Conservation (phyloP, 108 stramenopile genomes). For the Schizochytrium sp. region DNA sequence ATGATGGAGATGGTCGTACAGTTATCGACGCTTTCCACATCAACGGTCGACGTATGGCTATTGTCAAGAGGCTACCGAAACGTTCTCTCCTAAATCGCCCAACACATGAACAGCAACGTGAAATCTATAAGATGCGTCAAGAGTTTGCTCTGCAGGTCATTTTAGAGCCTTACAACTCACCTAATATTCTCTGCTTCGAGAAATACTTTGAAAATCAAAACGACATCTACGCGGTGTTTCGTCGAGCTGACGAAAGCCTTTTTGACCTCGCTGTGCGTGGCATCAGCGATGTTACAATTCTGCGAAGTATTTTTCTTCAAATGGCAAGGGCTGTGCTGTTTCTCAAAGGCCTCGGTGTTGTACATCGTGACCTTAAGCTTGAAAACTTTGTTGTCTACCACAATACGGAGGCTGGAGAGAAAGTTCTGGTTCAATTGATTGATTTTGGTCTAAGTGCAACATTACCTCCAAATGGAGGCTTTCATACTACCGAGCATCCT, state of each 20-base stretch:
- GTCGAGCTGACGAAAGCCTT: conserved; percentile 15
- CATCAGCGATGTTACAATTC: background rate
- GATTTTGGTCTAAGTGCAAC: conserved; percentile 9
- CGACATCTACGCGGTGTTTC: background rate
- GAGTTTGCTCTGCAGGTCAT: conserved; percentile 10
- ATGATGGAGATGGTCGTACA: background rate
- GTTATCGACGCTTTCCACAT: background rate
- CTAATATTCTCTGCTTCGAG: conserved; percentile 12
- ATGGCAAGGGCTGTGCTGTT: conserved; percentile 23
- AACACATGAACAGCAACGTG: background rate
- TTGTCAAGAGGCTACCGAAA: conserved; percentile 17
- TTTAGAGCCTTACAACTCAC: background rate
- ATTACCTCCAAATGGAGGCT: background rate
- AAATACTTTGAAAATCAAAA: conserved; percentile 41
- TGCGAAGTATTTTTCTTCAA: background rate
- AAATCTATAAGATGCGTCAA: background rate
- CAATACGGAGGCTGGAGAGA: background rate
- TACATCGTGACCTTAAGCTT: conserved; percentile 37
- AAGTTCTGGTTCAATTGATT: conserved; percentile 20
- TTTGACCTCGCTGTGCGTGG: background rate
- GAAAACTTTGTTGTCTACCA: conserved; percentile 44
- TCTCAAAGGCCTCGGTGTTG: background rate
- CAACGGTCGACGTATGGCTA: background rate
- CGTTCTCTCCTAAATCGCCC: background rate
- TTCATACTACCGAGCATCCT: no score